Conservation (phyloP, 768 basidiomycete species). For the Saitozyma podzolica region DNA sequence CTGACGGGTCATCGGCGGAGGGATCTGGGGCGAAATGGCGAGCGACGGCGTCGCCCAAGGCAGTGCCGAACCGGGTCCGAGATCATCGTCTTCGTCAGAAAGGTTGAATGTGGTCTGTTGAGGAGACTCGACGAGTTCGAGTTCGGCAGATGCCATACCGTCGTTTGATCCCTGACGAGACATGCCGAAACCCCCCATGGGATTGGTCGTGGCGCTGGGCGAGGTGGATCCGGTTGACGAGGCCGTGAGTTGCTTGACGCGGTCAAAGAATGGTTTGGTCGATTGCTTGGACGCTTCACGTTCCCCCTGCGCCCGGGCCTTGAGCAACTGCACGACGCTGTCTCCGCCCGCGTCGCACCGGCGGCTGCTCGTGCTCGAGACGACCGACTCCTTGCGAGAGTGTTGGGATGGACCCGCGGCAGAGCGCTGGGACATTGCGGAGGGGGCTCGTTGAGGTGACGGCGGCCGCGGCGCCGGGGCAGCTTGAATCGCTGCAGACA, state of each 20-base stretch:
- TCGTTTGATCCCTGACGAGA: conserved; percentile 9
- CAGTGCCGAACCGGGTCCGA: conserved; percentile 34
- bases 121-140: conserved; percentile 10
- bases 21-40: conserved; percentile 24
- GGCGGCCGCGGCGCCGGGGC: background rate
- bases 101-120: conserved; percentile 19
- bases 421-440: background rate
- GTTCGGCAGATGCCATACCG: background rate
- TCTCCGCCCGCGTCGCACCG: conserved; percentile 7
- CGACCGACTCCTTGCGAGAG: conserved; percentile 2
- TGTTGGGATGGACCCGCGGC: conserved; percentile 2
- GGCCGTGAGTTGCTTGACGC: conserved; percentile 32
- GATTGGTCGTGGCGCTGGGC: conserved; percentile 8
- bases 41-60: conserved; percentile 41
- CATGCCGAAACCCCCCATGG: conserved; percentile 10
- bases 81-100: conserved; percentile 29
- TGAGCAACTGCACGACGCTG: conserved; percentile 23
- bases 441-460: background rate
- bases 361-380: conserved; percentile 14
- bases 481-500: too few species aligned
- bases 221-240: conserved; percentile 11
- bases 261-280: conserved; percentile 38
- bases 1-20: background rate
- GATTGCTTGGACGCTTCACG: conserved; percentile 12
- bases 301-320: conserved; percentile 13